phyloP scores from a whole-genome alignment of 768 basidiomycete genomes.

The Tubosaeta sp. region DNA sequence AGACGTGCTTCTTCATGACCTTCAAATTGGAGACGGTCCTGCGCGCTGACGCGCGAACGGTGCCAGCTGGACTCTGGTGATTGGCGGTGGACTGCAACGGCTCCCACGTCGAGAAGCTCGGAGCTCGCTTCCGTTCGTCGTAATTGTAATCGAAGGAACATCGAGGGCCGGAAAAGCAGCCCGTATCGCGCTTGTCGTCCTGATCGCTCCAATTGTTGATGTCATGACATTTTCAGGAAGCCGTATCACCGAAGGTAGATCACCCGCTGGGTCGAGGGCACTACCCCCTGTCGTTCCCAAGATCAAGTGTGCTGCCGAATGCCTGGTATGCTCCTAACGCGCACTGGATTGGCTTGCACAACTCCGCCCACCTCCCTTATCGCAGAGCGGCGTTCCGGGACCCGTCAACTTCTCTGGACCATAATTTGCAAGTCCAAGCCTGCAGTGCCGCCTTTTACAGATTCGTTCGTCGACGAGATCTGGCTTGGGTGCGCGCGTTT shows the following conservation, averaged over 20 bases:
- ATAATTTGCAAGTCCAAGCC: background rate
- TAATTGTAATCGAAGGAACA: conserved; percentile 19
- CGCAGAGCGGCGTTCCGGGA: background rate
- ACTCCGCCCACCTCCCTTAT: background rate
- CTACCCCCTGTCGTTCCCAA: background rate
- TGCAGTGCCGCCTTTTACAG: background rate
- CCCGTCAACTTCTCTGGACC: background rate
- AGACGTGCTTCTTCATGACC: conserved; percentile 17
- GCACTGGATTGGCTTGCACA: background rate
- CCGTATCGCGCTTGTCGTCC: conserved; percentile 4
- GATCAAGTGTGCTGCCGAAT: conserved; percentile 18
- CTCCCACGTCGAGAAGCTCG: conserved; percentile 20
- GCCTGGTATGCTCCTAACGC: conserved; percentile 10
- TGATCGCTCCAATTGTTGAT: conserved; percentile 29
- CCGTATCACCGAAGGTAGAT: conserved; percentile 48
- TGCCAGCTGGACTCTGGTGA: conserved; percentile 13
- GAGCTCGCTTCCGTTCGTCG: conserved; percentile 18
- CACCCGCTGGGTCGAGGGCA: background rate
- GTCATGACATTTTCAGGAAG: conserved; percentile 44
- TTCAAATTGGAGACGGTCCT: conserved; percentile 26
- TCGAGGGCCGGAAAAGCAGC: background rate
- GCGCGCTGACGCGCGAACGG: conserved; percentile 23
- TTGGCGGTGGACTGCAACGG: conserved; percentile 17
- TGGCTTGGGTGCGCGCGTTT: background rate
- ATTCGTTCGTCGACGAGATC: background rate